Evolutionary conservation across 441 rosid species (phyloP).

Genomic region (Biscutella auriculata): DNA sequence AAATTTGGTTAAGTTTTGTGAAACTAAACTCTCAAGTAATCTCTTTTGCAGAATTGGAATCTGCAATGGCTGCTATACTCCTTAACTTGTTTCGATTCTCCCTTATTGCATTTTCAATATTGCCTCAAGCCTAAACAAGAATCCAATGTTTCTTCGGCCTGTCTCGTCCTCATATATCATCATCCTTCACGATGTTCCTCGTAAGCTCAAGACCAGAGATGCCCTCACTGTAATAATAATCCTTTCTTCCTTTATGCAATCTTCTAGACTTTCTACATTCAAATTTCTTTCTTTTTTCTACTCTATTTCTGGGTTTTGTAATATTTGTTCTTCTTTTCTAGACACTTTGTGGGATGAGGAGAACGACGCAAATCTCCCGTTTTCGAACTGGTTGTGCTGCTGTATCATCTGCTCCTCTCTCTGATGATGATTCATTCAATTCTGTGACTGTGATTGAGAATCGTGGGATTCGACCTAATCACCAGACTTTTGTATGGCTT

Average conservation of each 20-base stretch:
- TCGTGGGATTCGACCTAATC: slow-evolving; percentile 36
- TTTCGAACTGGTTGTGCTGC: slow-evolving; percentile 17
- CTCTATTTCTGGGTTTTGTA: not conserved
- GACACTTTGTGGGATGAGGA: slow-evolving; percentile 26
- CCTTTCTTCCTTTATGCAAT: not conserved
- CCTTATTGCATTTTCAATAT: not conserved
- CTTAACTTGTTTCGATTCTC: not conserved
- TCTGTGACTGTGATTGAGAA: slow-evolving; percentile 36
- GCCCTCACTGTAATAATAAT: not conserved
- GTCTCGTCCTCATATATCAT: slow-evolving; percentile 27
- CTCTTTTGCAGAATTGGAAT: too few relatives aligned
- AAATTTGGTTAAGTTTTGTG: too few relatives aligned
- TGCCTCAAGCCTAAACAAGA: not conserved
- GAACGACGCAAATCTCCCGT: slow-evolving; percentile 16
- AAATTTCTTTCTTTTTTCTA: slow-evolving; percentile 7
- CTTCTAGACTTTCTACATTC: not conserved
- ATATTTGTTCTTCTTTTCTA: slow-evolving; percentile 10
- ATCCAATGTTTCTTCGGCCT: slow-evolving; percentile 29
- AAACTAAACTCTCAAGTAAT: too few relatives aligned
- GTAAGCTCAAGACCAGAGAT: slow-evolving; percentile 16
- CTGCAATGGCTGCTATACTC: not conserved
- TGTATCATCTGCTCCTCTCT: slow-evolving; percentile 18
- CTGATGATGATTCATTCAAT: slow-evolving; percentile 25
- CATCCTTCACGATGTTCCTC: slow-evolving; percentile 23
- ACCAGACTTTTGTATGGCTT: slow-evolving; percentile 45